Conservation (phyloP, 2,329 filamentous ascomycete species). For the Amauroascus verrucosus region DNA sequence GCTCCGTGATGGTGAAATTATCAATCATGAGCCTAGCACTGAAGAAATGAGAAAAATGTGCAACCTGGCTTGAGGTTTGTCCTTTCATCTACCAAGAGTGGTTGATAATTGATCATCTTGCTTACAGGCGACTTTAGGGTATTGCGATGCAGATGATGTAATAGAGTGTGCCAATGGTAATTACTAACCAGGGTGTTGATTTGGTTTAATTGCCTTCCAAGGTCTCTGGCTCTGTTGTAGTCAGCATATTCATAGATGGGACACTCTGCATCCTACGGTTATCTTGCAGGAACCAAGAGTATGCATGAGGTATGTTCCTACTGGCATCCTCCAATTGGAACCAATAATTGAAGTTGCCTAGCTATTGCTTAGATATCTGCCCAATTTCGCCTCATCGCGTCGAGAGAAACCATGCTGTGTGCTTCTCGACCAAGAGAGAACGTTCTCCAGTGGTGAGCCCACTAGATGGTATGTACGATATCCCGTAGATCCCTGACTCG, state of each 20-base stretch:
- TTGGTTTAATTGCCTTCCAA: background rate
- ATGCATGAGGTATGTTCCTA: no score
- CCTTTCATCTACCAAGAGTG: background rate
- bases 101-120: background rate
- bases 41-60: background rate
- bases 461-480: no score
- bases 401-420: no score
- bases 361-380: no score
- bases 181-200: background rate
- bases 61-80: background rate
- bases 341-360: background rate
- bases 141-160: background rate
- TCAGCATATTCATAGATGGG: background rate
- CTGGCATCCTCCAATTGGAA: background rate
- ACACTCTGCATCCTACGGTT: background rate
- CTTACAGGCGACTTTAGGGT: background rate
- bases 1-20: slow-evolving; percentile 20
- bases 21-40: slow-evolving; percentile 17
- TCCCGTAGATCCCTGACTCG: no score
- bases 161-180: background rate
- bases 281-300: no score
- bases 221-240: background rate
- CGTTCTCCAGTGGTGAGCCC: no score
- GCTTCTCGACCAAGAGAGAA: no score
- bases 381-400: no score